Conservation (phyloP, 805 yeast genomes). For the Saccharomyces paradoxus region DNA sequence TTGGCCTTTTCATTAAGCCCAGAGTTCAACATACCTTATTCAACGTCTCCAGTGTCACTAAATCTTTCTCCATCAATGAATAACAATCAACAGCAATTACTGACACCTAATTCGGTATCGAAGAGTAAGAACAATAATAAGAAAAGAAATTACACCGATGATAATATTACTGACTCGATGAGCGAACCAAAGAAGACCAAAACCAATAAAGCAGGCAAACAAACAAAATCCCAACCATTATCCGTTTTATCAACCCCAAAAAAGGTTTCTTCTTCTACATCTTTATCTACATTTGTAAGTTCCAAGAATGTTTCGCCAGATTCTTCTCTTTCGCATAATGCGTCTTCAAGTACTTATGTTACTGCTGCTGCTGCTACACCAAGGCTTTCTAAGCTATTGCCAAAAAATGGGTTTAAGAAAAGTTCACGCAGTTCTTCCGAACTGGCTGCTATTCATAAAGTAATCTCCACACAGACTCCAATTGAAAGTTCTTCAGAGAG, state of each 20-base stretch:
- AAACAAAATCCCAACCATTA: not conserved
- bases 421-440: slow-evolving; percentile 56
- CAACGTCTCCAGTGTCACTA: slow-evolving; percentile 73
- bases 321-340: not conserved
- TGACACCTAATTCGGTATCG: not conserved
- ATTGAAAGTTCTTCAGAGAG: slow-evolving; percentile 27
- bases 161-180: not conserved
- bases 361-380: slow-evolving; percentile 85
- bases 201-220: not conserved
- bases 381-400: slow-evolving; percentile 52
- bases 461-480: slow-evolving; percentile 25
- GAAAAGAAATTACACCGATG: slow-evolving; percentile 1
- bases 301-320: not conserved
- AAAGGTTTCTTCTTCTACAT: not conserved
- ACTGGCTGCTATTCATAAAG: slow-evolving; percentile 56
- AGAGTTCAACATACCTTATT: slow-evolving; percentile 50
- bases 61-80: slow-evolving; percentile 29
- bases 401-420: slow-evolving; percentile 14
- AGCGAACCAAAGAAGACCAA: not conserved
- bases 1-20: slow-evolving; percentile 20
- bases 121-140: slow-evolving; percentile 1
- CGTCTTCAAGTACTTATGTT: slow-evolving; percentile 25
- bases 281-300: not conserved
- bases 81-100: slow-evolving; percentile 1
- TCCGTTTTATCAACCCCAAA: not conserved